These are phyloP conservation scores for Samsoniella hepiali DNA, from an alignment of 2,329 filamentous ascomycete genomes.

Conservation along the genomic window DNA sequence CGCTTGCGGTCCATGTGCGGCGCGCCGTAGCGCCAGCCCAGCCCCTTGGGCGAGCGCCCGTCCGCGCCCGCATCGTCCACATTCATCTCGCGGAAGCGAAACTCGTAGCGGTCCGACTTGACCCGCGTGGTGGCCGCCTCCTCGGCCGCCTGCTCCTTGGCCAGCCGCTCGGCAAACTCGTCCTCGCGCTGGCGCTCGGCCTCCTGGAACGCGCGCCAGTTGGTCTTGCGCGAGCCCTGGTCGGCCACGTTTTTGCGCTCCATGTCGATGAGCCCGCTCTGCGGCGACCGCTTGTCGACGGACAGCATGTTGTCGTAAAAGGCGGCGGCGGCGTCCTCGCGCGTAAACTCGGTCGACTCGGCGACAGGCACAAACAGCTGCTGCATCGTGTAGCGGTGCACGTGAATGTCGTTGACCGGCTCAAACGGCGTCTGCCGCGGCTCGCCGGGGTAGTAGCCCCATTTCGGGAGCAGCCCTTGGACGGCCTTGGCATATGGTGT, in stretches of 20 bases:
- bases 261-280: slow-evolving; percentile 58
- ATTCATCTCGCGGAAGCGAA: slow-evolving; percentile 59
- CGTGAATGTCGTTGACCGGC: slow-evolving; percentile 61
- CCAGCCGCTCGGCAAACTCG: slow-evolving; percentile 34
- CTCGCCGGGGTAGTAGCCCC: slow-evolving; percentile 51
- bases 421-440: slow-evolving; percentile 47
- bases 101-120: slow-evolving; percentile 55
- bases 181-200: slow-evolving; percentile 44
- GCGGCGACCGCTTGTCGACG: slow-evolving; percentile 58
- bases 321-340: slow-evolving; percentile 62
- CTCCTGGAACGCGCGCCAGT: slow-evolving; percentile 39
- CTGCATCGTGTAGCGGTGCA: slow-evolving; percentile 59
- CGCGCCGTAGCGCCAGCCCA: slow-evolving; percentile 63
- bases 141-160: slow-evolving; percentile 33
- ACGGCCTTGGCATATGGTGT: slow-evolving; percentile 74
- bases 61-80: slow-evolving; percentile 53
- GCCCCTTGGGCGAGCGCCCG: slow-evolving; percentile 49
- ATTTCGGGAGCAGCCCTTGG: slow-evolving; percentile 74
- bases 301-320: slow-evolving; percentile 60
- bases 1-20: slow-evolving; percentile 61
- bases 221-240: slow-evolving; percentile 40
- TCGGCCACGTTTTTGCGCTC: slow-evolving; percentile 39
- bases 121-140: slow-evolving; percentile 43
- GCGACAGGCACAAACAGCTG: slow-evolving; percentile 64
- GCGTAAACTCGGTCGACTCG: slow-evolving; percentile 61